Evolutionary conservation across 345 rosid species (phyloP).

Genomic region (Salix purpurea): DNA sequence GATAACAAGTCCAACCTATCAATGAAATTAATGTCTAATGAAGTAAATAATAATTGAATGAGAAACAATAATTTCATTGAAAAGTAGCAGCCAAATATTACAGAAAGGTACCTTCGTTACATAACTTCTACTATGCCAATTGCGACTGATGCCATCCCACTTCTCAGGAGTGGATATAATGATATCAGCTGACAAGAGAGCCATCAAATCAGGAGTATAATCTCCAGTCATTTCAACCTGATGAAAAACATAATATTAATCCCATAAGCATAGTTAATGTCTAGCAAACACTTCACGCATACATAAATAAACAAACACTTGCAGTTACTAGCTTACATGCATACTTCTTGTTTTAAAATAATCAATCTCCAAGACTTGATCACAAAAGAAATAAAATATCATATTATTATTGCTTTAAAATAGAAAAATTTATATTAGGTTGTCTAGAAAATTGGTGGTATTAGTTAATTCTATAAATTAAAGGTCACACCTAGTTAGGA

Average conservation of each 20-base stretch:
- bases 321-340: no score
- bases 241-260: not conserved
- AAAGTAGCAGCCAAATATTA: conserved; percentile 20
- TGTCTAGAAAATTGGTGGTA: no score
- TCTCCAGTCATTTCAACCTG: conserved; percentile 99
- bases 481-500: no score
- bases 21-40: conserved; percentile 16
- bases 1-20: conserved; percentile 87
- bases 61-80: not conserved
- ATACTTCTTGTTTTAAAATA: no score
- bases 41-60: not conserved
- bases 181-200: conserved; percentile 96
- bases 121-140: conserved; percentile 95
- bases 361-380: no score
- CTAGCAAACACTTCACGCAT: not conserved
- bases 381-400: no score
- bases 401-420: no score
- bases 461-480: no score
- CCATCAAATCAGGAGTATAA: conserved; percentile 92
- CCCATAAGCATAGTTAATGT: conserved; percentile 2
- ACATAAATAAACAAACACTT: no score
- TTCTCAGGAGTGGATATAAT: conserved; percentile 97
- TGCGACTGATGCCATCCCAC: conserved; percentile 99
- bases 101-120: conserved; percentile 66
- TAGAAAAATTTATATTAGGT: no score